Evolutionary conservation across 2,329 filamentous ascomycete genomes (phyloP), one percentile per base, ranked within the genome.

Genomic region (Claviceps spartinae): DNA sequence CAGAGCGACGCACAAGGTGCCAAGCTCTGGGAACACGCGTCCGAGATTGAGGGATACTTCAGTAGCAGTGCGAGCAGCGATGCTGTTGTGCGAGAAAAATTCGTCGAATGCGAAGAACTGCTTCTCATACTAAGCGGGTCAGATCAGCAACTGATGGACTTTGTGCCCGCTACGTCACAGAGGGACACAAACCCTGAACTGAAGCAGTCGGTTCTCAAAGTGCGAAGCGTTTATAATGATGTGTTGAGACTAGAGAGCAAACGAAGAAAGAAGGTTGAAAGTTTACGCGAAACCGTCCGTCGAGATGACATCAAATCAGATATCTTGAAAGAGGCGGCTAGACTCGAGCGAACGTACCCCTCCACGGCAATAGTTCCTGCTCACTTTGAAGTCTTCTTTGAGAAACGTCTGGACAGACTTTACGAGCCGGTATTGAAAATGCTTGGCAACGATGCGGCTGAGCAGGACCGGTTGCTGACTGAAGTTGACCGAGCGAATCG

Each of bases 321-420:
- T 48, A 84, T 98, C 4, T 74, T 95, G 22, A 78, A 79, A 48
- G 90, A 97, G 72, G 84, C 90, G 2, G 83, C 85, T 38, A 81
- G 89, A 8, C 74, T 97, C 13, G 93, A 97, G 69, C 81, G 90
- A 46, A 83, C 86, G 54, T 91, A 88, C 56, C 87, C 89, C 0
- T 86, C 86, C 68, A 89, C 90, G 40, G 79, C 82, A 11, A 85
- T 98, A 49, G 85, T 88, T 49, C 83, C 91, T 0, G 86, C 86
- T 2, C 89, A 96, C 61, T 97, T 98, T 62, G 93, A 98, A 61
- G 79, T 82, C 50, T 85, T 97, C 47, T 96, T 97, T 58, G 88
- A 95, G 60, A 77, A 82, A 58, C 81, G 89, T 1, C 77, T 98
- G 2, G 81, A 85, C 50, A 68, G 65, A 46, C 75, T 84, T 47